These are phyloP conservation scores for Hibiscus tridactylites DNA, from an alignment of 345 rosid species.

Conservation along the genomic window DNA sequence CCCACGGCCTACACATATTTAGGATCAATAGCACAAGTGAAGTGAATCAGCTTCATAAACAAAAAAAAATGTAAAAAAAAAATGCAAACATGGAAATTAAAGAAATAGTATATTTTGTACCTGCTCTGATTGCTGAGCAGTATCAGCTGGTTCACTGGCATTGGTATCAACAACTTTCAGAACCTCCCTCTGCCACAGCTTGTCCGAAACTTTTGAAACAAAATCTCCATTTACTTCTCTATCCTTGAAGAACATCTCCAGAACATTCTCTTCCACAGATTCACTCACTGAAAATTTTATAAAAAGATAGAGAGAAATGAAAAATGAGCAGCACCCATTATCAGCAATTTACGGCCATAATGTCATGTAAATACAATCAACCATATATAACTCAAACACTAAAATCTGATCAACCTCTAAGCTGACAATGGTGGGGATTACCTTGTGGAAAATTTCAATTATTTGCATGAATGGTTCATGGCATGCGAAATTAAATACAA, in stretches of 20 bases:
- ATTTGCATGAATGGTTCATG: neutral
- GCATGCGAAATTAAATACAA: neutral
- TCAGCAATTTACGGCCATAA: neutral
- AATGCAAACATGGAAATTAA: neutral
- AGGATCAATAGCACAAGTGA: constrained; percentile 5
- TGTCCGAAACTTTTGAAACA: constrained; percentile 67
- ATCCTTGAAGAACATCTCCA: constrained; percentile 66
- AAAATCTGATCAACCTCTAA: neutral
- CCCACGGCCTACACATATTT: constrained; percentile 31
- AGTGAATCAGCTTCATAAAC: neutral
- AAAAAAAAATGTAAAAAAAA: neutral
- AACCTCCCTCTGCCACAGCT: constrained; percentile 48
- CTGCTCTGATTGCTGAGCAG: constrained; percentile 22
- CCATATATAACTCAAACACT: neutral
- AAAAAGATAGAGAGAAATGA: neutral
- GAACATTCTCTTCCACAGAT: constrained; percentile 57
- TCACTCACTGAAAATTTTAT: neutral
- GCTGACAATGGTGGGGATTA: neutral
- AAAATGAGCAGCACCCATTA: neutral
- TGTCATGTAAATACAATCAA: neutral
- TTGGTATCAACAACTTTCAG: constrained; percentile 34
- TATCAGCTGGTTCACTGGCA: constrained; percentile 15
- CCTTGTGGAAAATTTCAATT: neutral
- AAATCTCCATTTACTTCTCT: constrained; percentile 76
- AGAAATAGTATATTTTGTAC: constrained; percentile 15